Evolutionary conservation across 129 eudicot genomes (phyloP).

Genomic region (Saussurea involucrata): DNA sequence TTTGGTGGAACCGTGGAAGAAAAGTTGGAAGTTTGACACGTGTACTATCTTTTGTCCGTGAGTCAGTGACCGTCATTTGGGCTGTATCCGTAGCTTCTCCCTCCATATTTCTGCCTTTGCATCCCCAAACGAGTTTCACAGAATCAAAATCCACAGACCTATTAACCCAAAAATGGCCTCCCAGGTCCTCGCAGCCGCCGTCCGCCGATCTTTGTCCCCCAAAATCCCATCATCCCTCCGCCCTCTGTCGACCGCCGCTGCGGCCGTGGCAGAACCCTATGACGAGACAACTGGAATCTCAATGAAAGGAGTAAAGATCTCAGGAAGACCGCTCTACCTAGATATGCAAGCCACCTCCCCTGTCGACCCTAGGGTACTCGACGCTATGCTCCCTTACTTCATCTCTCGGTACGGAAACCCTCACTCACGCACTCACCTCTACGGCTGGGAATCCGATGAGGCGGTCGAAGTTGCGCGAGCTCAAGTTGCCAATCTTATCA

Average conservation of each 20-base stretch:
- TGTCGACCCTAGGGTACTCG: slow-evolving; percentile 87
- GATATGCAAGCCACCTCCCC: slow-evolving; percentile 99
- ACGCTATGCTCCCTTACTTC: slow-evolving; percentile 91
- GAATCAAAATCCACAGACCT: not conserved
- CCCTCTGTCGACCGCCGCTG: slow-evolving; percentile 34
- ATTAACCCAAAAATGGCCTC: slow-evolving; percentile 39
- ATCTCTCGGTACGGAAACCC: slow-evolving; percentile 89
- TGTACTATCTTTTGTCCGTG: not conserved
- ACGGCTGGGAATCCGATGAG: slow-evolving; percentile 95
- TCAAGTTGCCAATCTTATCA: slow-evolving; percentile 66
- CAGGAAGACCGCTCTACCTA: slow-evolving; percentile 90
- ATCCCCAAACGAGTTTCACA: not conserved
- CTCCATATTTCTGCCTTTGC: not conserved
- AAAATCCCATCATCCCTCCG: slow-evolving; percentile 9
- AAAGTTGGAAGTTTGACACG: slow-evolving; percentile 13
- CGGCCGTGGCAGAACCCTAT: slow-evolving; percentile 39
- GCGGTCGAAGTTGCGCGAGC: slow-evolving; percentile 80
- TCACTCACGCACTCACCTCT: slow-evolving; percentile 94
- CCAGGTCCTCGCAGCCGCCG: slow-evolving; percentile 39
- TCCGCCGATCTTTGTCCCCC: slow-evolving; percentile 40
- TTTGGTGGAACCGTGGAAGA: too few relatives aligned
- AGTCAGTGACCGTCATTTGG: slow-evolving; percentile 16
- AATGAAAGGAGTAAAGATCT: slow-evolving; percentile 87
- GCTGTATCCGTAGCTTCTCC: slow-evolving; percentile 12
- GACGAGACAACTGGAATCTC: slow-evolving; percentile 44